A percentile compares a stretch with the other conserved stretches of the same genome.
These are phyloP conservation scores for Artemisia annua DNA, from an alignment of 129 eudicot genomes.

Conservation along the genomic window DNA sequence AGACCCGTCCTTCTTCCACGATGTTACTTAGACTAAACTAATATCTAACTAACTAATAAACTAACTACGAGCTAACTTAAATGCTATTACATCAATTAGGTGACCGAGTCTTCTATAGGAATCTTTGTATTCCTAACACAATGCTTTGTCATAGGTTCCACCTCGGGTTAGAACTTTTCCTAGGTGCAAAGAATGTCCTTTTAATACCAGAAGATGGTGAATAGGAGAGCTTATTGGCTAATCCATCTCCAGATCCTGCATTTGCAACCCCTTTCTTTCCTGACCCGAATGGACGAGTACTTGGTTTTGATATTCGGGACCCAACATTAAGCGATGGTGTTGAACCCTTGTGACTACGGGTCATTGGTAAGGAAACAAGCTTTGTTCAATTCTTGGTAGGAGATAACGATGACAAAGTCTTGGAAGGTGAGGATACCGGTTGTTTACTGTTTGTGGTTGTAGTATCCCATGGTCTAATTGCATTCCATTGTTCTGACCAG, in stretches of 20 bases:
- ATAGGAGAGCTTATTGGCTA: conserved; percentile 55
- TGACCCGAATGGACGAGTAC: conserved; percentile 38
- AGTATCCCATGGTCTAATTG: conserved; percentile 85
- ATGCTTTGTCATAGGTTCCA: conserved; percentile 1
- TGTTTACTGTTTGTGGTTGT: conserved; percentile 43
- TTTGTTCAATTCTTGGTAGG: conserved; percentile 5
- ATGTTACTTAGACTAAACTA: too few species aligned
- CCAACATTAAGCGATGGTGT: conserved; percentile 51
- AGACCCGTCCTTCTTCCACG: too few species aligned
- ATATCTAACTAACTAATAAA: too few species aligned
- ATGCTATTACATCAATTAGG: too few species aligned
- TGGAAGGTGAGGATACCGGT: conserved; percentile 52
- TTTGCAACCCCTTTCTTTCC: too few species aligned
- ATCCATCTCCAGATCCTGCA: conserved; percentile 34
- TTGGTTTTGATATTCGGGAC: conserved; percentile 26
- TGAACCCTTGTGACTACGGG: conserved; percentile 23
- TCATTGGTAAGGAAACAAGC: conserved; percentile 3
- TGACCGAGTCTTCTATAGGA: too few species aligned
- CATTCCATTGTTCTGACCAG: conserved; percentile 98
- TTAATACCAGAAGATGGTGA: conserved; percentile 46
- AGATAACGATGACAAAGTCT: conserved; percentile 19
- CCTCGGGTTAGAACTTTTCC: conserved; percentile 3
- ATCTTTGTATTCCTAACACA: too few species aligned
- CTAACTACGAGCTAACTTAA: too few species aligned
- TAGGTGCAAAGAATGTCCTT: conserved; percentile 57